A percentile compares a stretch with the other conserved stretches of the same genome.
Conservation (phyloP, 106 monocot genomes). For the Dendrobium chrysotoxum region DNA sequence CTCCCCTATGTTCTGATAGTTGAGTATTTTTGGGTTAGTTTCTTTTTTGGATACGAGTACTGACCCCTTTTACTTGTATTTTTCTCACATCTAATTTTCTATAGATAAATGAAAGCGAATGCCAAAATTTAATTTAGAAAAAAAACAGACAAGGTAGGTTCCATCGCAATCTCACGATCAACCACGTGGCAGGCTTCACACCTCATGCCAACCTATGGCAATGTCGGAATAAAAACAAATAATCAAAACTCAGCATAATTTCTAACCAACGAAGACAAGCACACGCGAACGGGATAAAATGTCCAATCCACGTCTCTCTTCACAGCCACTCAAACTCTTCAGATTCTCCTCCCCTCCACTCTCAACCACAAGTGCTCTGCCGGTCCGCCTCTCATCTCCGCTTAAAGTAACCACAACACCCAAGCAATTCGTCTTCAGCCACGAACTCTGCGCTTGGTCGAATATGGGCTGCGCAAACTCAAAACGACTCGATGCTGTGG, state of each 20-base stretch:
- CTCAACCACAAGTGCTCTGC: no score
- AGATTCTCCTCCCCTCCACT: no score
- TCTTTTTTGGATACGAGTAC: no score
- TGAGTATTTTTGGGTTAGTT: no score
- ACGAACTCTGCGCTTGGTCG: not conserved
- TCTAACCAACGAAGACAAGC: not conserved
- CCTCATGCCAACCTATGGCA: not conserved
- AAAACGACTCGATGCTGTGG: conserved; percentile 38
- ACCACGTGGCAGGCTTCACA: not conserved
- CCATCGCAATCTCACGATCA: not conserved
- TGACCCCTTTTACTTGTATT: no score
- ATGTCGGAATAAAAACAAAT: not conserved
- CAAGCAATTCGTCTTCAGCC: not conserved
- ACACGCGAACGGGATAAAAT: not conserved
- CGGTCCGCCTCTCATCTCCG: not conserved
- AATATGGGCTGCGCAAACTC: conserved; percentile 80
- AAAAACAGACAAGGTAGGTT: no score
- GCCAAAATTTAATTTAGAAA: no score
- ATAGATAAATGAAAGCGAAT: no score
- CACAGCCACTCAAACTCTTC: not conserved
- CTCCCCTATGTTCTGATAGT: no score
- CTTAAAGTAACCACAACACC: not conserved
- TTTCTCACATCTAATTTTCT: no score
- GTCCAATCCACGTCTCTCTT: not conserved
- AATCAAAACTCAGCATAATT: not conserved